Base-by-base conservation (phyloP, 129 eudicot species). In the Heracleum sosnowskyi region DNA sequence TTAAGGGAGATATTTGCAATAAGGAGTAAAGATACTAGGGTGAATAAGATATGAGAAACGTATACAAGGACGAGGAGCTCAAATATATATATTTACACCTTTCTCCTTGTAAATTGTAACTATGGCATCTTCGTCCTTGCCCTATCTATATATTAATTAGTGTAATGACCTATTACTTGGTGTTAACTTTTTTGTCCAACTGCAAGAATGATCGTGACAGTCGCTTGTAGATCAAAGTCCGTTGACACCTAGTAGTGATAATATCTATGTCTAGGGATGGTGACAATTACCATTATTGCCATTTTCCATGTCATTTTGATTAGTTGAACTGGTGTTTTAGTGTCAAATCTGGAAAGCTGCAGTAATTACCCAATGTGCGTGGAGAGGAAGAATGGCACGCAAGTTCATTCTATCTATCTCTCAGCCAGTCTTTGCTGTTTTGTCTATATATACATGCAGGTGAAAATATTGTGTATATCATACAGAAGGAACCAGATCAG, bases 341-440 rank as follows among this genome's bases (percentile, higher is more conserved):
- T 83, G 88, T 62, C 87, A 88, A 68, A 83, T 87, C 81, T 91
- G 75, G 85, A 80, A 81, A 40, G 96, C 92, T 18, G 84, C 97
- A 83, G 77, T 93, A 64, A 70, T 74, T 4, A 78, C 79, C 33
- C 98, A 93, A 81, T 88, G 94, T 81, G 90, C 91, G 10, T 88
- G 87, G 81, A 86, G 94, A 84, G 83, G 45, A 74, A 84, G 78
- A 76, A 60, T 79, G 81, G 98, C 97, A 73, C 69, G 82, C 47
- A 73, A 3, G 70, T 79, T 55, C 16, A 4, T 70, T 73, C 34
- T 39, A 33, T 75, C 44, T 39, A 33, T 75, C 44, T 39, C 46
- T 78, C 55, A 17, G 69, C 46, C 73, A 51, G 79, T 69, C 78
- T 76, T 47, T 74, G 29, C 40, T 74, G 44, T 74, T 47, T 85